phyloP scores from a whole-genome alignment of 768 basidiomycete genomes.

The Chalciporus sphaerocephalus region DNA sequence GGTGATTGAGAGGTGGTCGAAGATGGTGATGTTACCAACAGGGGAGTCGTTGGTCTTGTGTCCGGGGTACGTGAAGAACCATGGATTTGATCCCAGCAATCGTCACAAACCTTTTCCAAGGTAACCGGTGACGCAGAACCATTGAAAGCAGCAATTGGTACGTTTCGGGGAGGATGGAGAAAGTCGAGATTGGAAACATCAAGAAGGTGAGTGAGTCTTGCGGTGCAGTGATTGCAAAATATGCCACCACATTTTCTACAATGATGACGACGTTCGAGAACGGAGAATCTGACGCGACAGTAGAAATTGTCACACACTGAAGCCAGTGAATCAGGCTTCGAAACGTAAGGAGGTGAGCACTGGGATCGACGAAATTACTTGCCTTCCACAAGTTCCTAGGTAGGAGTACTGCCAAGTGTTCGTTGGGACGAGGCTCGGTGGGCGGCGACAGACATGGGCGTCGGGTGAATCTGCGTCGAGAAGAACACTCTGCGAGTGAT shows the following conservation, averaged over 20 bases:
- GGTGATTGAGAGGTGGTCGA: constrained; percentile 32
- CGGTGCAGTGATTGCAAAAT: constrained; percentile 62
- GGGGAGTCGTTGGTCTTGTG: constrained; percentile 33
- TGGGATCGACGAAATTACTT: constrained; percentile 6
- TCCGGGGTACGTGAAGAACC: constrained; percentile 46
- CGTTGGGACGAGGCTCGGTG: constrained; percentile 41
- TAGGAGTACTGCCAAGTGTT: constrained; percentile 75
- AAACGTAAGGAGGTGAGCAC: constrained; percentile 16
- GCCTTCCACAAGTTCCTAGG: constrained; percentile 75
- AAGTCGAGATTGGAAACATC: constrained; percentile 71
- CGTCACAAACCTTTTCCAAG: constrained; percentile 66
- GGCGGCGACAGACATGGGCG: constrained; percentile 15
- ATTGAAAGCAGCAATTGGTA: constrained; percentile 54
- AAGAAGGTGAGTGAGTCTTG: constrained; percentile 57
- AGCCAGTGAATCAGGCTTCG: constrained; percentile 59
- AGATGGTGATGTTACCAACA: constrained; percentile 33
- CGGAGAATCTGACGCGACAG: constrained; percentile 59
- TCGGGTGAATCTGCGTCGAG: constrained; percentile 18
- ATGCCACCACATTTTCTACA: constrained; percentile 83
- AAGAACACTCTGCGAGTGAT: constrained; percentile 19
- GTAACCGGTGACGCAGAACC: constrained; percentile 57
- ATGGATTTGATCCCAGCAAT: constrained; percentile 72
- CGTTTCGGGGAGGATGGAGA: constrained; percentile 64
- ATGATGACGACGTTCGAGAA: constrained; percentile 76
- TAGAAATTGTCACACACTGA: constrained; percentile 68